A percentile compares a stretch with the other conserved stretches of the same genome.
Evolutionary conservation across 164 flowering plant species (phyloP).

Genomic region (Protea cynaroides): DNA sequence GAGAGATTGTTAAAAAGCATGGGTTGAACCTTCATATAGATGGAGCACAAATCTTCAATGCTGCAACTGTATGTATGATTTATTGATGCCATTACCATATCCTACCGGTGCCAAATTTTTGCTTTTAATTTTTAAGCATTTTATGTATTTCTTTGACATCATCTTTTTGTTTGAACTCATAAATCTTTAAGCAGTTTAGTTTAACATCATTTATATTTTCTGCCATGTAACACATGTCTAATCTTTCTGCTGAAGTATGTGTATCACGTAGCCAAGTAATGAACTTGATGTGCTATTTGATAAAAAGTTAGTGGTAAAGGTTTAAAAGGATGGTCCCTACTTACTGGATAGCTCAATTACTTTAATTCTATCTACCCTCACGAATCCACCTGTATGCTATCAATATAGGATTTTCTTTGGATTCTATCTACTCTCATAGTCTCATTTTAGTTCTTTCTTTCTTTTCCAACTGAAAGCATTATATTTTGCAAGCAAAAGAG

Average conservation of each 20-base stretch:
- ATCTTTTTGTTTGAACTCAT: background rate
- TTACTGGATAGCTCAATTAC: too few species aligned
- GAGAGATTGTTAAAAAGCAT: constrained; percentile 77
- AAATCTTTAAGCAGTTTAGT: background rate
- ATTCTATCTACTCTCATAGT: too few species aligned
- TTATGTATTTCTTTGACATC: background rate
- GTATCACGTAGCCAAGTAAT: background rate
- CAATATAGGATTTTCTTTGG: too few species aligned
- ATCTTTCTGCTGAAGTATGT: background rate
- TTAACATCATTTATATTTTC: background rate
- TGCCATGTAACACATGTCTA: background rate
- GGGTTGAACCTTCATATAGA: constrained; percentile 94
- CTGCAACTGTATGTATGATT: constrained; percentile 59
- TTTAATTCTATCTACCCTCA: too few species aligned
- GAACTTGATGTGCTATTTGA: too few species aligned
- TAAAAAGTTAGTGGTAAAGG: too few species aligned
- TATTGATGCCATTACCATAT: background rate
- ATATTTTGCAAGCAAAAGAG: background rate
- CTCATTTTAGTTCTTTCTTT: background rate
- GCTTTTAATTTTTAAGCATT: background rate
- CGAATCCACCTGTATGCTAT: too few species aligned
- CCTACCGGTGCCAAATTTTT: background rate
- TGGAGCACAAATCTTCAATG: constrained; percentile 94
- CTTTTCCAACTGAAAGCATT: background rate
- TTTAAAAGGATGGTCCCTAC: too few species aligned